Base-by-base conservation (phyloP, 2,329 filamentous ascomycete genomes). In the Penicillium griseofulvum region DNA sequence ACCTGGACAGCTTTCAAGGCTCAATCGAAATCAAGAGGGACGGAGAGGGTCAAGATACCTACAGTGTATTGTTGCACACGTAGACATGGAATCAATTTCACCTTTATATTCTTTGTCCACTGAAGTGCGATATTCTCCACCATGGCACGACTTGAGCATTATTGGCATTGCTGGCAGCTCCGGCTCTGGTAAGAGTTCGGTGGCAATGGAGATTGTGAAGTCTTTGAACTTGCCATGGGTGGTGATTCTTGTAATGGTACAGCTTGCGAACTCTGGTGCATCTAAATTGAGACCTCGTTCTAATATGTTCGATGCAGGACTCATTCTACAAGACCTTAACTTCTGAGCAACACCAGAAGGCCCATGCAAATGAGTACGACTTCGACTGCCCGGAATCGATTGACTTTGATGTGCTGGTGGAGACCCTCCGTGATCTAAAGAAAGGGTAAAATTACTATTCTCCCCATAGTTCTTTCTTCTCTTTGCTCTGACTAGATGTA, bases 81-180 rank as follows among this genome's bases (percentile, higher is more conserved):
- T 60, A 49, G 54, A 45, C 57, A 74, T 75, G 72, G 69, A 74
- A 60, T 73, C 72, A 26, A 67, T 68, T 26, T 68, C 71, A 17
- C 72, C 72, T n/a, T 68, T 75, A 24, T 67, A 68, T 51, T 73
- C 73, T 19, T 59, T 66, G 16, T 64, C 65, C 29, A 67, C 66
- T 53, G 68, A 74, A 62, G 87, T 85, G 61, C 88, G 91, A 65
- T 99, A 97, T 76, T 89, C 87, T 60, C 94, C 94, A 58, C 94
- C 94, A 73, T 99, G 94, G 94, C 90, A 89, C 49, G 89, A 97
- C 75, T 87, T 96, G 65, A 93, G 90, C 77, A 97, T 99, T 68
- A 97, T 99, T 71, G 94, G 91, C 48, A 88, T 99, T 66, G 93
- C 94, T 62, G 94, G 94, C 36, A 94, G 90, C 75, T 97, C 93